Evolutionary conservation across 768 basidiomycete genomes (phyloP).

Genomic region (Inosperma sp.): DNA sequence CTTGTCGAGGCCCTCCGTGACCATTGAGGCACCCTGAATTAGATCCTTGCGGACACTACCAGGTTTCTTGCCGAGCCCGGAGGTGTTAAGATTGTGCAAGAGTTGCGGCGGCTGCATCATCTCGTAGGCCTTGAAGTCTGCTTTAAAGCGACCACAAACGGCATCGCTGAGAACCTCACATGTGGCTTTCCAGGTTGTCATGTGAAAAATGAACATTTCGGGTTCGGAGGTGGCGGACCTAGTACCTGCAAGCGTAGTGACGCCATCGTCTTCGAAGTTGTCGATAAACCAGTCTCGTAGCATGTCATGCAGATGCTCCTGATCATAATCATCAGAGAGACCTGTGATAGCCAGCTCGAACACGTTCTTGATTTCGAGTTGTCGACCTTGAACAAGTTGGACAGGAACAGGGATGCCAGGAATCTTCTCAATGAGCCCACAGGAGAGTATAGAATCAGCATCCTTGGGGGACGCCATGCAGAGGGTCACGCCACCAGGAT

Average conservation of each 20-base stretch:
- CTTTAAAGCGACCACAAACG: neutral
- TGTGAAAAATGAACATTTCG: constrained; percentile 6
- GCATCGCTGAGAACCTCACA: neutral
- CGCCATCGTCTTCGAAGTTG: neutral
- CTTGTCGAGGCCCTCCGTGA: neutral
- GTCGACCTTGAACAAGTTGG: neutral
- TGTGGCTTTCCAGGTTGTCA: constrained; percentile 13
- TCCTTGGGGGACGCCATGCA: neutral
- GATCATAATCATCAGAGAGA: neutral
- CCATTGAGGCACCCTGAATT: neutral
- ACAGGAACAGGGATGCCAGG: neutral
- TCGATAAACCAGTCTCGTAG: neutral
- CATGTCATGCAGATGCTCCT: neutral
- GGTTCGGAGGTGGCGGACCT: neutral
- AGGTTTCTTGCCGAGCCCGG: too few species aligned
- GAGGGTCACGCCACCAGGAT: neutral
- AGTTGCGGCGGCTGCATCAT: neutral
- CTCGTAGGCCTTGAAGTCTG: neutral
- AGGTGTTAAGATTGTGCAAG: too few species aligned
- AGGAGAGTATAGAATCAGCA: neutral
- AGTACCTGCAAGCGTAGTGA: neutral
- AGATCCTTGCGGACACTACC: neutral
- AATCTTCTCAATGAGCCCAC: neutral
- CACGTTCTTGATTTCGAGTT: constrained; percentile 1
- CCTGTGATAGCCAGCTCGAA: constrained; percentile 6